Conservation (phyloP, 2,329 filamentous ascomycete genomes). For the Clonostachys byssicola region DNA sequence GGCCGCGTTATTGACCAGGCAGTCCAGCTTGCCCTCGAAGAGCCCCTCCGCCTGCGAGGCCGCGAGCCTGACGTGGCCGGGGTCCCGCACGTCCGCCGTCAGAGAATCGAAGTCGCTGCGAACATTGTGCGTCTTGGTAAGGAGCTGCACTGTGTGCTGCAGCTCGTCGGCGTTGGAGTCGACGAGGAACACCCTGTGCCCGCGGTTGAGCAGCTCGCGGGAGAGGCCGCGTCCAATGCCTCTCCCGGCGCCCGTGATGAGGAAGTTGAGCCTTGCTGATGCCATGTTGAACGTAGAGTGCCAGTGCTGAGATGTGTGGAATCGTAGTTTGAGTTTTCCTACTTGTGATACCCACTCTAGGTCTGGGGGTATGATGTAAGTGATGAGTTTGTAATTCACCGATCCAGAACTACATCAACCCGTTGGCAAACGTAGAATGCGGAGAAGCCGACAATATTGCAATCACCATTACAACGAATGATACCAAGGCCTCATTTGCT, state of each 20-base stretch:
- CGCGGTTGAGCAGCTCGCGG: conserved; percentile 23
- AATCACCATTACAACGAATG: no score
- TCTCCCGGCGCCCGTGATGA: conserved; percentile 13
- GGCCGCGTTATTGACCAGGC: conserved; percentile 35
- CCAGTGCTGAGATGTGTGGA: background rate
- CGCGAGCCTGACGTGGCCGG: conserved; percentile 19
- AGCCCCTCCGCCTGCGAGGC: conserved; percentile 18
- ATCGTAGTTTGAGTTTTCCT: background rate
- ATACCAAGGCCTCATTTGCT: no score
- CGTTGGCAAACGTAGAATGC: no score
- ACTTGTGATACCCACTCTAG: no score
- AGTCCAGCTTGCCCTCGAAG: conserved; percentile 28
- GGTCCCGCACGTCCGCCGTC: conserved; percentile 22
- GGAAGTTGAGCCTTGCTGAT: conserved; percentile 7
- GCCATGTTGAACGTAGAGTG: background rate
- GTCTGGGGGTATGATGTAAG: no score
- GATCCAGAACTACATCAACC: no score
- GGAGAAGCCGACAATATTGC: no score
- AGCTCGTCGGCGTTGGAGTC: conserved; percentile 30
- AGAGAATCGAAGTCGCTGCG: conserved; percentile 11
- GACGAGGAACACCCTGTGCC: conserved; percentile 31
- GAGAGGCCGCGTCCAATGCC: conserved; percentile 13
- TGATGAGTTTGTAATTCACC: no score
- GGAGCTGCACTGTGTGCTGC: conserved; percentile 19
- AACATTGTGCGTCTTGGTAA: conserved; percentile 8